phyloP scores from a whole-genome alignment of 495 filamentous ascomycete species.

The Daldinia caldariorum region DNA sequence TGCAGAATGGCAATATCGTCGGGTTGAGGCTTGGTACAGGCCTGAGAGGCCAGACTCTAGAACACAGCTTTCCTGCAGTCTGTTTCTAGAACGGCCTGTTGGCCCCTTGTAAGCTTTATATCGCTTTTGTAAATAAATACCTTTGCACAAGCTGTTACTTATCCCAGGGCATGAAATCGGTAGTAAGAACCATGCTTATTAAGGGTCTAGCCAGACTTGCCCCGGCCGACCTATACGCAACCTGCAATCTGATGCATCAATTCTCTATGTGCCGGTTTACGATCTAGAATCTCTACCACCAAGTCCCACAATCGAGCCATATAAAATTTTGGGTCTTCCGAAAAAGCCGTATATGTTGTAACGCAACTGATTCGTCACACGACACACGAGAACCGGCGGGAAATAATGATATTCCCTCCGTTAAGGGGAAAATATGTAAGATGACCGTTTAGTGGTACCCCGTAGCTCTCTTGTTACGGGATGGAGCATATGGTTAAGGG shows the following conservation, averaged over 20 bases:
- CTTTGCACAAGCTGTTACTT: neutral
- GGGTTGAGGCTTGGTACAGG: neutral
- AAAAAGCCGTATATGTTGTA: constrained; percentile 15
- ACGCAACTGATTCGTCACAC: constrained; percentile 27
- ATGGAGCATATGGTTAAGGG: neutral
- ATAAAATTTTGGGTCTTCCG: constrained; percentile 15
- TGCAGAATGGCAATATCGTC: neutral
- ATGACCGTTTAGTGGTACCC: neutral
- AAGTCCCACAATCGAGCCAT: constrained; percentile 37
- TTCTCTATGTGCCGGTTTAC: constrained; percentile 30
- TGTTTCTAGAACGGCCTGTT: constrained; percentile 3
- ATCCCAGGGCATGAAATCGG: constrained; percentile 5
- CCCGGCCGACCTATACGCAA: neutral
- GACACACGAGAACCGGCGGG: constrained; percentile 16
- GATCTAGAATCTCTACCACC: constrained; percentile 32
- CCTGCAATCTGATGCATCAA: constrained; percentile 23
- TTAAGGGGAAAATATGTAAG: neutral
- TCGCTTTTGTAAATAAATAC: constrained; percentile 4
- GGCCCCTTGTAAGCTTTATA: neutral
- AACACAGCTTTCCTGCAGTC: neutral
- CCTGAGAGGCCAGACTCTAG: neutral
- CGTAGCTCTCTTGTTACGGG: neutral
- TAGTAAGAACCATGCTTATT: constrained; percentile 1
- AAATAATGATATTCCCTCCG: neutral
- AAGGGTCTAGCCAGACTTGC: constrained; percentile 11